These are phyloP conservation scores for Aspergillus quadrilineatus DNA, from an alignment of 2,329 filamentous ascomycete genomes.

Conservation along the genomic window DNA sequence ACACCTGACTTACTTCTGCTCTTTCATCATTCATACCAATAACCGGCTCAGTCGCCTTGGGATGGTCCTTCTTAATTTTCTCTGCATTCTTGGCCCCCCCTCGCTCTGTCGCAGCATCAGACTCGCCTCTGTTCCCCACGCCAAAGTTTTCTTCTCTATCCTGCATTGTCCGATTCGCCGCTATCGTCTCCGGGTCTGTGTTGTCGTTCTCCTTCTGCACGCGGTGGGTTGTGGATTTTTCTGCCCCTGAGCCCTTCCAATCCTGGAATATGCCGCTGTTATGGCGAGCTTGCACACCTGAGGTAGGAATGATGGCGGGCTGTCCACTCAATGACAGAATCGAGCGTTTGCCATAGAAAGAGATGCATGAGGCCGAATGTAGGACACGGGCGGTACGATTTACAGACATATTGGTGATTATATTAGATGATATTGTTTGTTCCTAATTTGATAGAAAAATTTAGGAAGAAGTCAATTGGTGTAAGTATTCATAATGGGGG, in stretches of 20 bases:
- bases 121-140: constrained; percentile 5
- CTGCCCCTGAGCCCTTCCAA: constrained; percentile 35
- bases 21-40: constrained; percentile 57
- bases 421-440: constrained; percentile 3
- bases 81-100: constrained; percentile 37
- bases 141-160: constrained; percentile 28
- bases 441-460: not conserved
- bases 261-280: constrained; percentile 25
- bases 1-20: constrained; percentile 38
- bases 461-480: not conserved
- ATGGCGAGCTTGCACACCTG: constrained; percentile 17
- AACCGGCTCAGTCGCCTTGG: constrained; percentile 46
- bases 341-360: constrained; percentile 15
- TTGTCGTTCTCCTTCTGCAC: constrained; percentile 29
- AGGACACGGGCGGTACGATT: constrained; percentile 8
- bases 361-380: constrained; percentile 15
- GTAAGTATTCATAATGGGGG: too few species aligned
- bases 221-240: constrained; percentile 36
- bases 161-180: constrained; percentile 29
- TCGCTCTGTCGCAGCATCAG: constrained; percentile 35
- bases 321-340: constrained; percentile 21
- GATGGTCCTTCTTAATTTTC: constrained; percentile 50
- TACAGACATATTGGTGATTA: constrained; percentile 15
- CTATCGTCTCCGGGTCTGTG: constrained; percentile 34
- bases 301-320: constrained; percentile 13